phyloP scores from a whole-genome alignment of 305 asterid genomes.

The Rubia occidens region DNA sequence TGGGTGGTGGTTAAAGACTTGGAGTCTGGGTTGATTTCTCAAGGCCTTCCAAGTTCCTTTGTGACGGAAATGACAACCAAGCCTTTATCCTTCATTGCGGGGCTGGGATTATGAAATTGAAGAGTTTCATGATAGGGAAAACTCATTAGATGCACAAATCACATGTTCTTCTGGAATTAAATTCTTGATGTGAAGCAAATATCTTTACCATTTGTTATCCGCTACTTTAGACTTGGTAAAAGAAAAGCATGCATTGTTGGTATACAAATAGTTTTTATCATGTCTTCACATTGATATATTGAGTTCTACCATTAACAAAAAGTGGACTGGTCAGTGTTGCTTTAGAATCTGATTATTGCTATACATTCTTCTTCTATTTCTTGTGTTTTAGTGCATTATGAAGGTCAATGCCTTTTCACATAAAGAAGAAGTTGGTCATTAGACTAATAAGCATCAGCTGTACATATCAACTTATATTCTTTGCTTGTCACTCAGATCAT shows the following conservation, averaged over 20 bases:
- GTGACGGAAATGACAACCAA: background rate
- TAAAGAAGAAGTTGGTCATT: background rate
- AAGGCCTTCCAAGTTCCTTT: slow-evolving; percentile 22
- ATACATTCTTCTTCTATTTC: background rate
- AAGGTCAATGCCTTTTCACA: background rate
- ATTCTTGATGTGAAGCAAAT: background rate
- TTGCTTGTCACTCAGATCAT: slow-evolving; percentile 33
- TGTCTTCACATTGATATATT: background rate
- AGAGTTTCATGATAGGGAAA: slow-evolving; percentile 42
- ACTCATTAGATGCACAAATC: slow-evolving; percentile 44
- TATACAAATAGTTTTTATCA: background rate
- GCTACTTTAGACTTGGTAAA: background rate
- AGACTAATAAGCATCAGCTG: background rate
- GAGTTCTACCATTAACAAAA: background rate
- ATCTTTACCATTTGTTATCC: background rate
- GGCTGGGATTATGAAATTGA: slow-evolving; percentile 19
- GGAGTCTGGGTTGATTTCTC: slow-evolving; percentile 9
- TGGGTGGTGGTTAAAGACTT: background rate
- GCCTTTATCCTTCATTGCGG: background rate
- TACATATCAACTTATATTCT: slow-evolving; percentile 4
- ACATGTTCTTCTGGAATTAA: slow-evolving; percentile 40
- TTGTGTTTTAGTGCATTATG: background rate
- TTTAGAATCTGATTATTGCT: background rate
- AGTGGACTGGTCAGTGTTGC: background rate
- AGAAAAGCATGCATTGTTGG: background rate